Evolutionary conservation across 2,329 filamentous ascomycete species (phyloP).

Genomic region (Incumbomyces delicatus): DNA sequence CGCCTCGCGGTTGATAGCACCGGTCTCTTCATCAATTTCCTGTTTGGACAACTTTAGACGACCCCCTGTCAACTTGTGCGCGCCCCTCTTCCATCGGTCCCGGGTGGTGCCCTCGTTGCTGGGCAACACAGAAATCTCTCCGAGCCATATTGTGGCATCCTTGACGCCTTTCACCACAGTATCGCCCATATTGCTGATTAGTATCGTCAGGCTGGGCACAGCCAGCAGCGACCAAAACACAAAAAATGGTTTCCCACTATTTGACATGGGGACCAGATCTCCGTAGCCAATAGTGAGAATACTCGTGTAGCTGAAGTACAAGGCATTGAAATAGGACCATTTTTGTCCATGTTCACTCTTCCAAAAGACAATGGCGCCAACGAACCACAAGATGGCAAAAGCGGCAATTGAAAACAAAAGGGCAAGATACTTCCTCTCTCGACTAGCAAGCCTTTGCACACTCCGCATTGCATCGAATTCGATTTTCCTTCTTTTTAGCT

Average conservation of each 20-base stretch:
- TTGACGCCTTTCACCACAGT: slow-evolving; percentile 46
- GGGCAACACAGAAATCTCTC: slow-evolving; percentile 45
- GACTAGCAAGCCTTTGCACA: slow-evolving; percentile 32
- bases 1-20: background rate
- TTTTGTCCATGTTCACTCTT: slow-evolving; percentile 35
- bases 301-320: slow-evolving; percentile 46
- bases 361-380: slow-evolving; percentile 43
- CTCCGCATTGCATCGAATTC: slow-evolving; percentile 39
- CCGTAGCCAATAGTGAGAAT: slow-evolving; percentile 49
- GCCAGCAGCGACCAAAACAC: slow-evolving; percentile 48
- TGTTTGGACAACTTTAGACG: slow-evolving; percentile 12
- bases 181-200: slow-evolving; percentile 45
- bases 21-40: slow-evolving; percentile 12
- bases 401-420: slow-evolving; percentile 29
- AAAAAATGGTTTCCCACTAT: slow-evolving; percentile 46
- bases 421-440: slow-evolving; percentile 35
- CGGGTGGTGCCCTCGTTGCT: slow-evolving; percentile 34
- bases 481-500: slow-evolving; percentile 21
- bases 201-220: slow-evolving; percentile 44
- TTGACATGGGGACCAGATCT: slow-evolving; percentile 37
- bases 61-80: slow-evolving; percentile 19
- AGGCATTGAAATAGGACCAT: slow-evolving; percentile 43
- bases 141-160: slow-evolving; percentile 47
- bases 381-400: slow-evolving; percentile 33
- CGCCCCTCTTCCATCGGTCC: slow-evolving; percentile 21